Evolutionary conservation across 176 grass and related monocot genomes (phyloP), one percentile per base, ranked within the genome.

Genomic region (Paspalum notatum): DNA sequence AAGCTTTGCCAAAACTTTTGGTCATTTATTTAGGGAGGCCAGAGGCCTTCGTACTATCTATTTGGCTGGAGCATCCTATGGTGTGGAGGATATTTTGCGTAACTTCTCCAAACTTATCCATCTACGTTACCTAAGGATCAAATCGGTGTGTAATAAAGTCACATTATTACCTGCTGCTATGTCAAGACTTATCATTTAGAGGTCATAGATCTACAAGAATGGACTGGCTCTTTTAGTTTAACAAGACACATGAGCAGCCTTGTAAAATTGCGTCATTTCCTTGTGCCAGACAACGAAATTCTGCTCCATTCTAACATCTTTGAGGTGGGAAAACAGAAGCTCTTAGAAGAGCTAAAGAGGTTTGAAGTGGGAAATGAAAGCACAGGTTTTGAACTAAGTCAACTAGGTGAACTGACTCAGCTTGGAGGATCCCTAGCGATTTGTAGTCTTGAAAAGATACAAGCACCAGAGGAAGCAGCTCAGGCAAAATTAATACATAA

Each of bases 71-170:
- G 14, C 49, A 25, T 8, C 56, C 1, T 8, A 27, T 66, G 3
- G 0, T 17, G n/a, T 52, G 5, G 54, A 74, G 5, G 38, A 59
- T 43, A 1, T 83, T 2, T 9, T 61, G 39, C 7, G 17, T 1
- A 38, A 48, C 13, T 74, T 76, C 0, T 10, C 41, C 20, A 39
- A 32, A 7, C 21, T 53, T 50, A 22, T 74, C 2, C 81, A 74
- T 67, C 81, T 84, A 45, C 81, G 71, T 2, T 67, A 84, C 25
- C 18, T 76, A 7, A 24, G 45, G 20, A 43, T 84, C 0, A 39
- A 40, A 1, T 20, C 13, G 5, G 5, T 7, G 5, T 1, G 22
- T 2, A 14, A 14, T 7, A 6, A 47, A 1, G 41, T 13, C 1
- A 9, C 0, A 7, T 1, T 5, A 5, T 24, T 49, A 9, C 0